Base-by-base conservation (phyloP, 2,329 filamentous ascomycete genomes). In the Alternaria alternata region DNA sequence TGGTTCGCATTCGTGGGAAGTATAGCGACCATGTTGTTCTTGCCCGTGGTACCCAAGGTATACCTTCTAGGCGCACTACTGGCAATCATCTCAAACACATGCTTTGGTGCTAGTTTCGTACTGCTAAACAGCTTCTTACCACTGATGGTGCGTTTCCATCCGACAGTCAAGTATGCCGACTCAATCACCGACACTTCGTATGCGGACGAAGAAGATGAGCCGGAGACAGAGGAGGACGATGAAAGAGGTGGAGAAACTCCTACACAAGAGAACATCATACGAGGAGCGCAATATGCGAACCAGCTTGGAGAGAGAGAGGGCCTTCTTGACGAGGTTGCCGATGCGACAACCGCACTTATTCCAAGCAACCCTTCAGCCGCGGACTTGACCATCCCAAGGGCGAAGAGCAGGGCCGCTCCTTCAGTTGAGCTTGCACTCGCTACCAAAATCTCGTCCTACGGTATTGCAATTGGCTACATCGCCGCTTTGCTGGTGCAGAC, bases 91-190 rank as follows among this genome's bases (percentile, higher is more conserved):
- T 91, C 94, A 36, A 98, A 98, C 76, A 96, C 93, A 1, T 94
- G 93, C 44, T 96, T 97, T 74, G 95, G 95, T 22, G 93, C 94
- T 16, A 97, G 93, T 0, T 98, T 97, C 77, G 95, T 99, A 3
- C 85, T 99, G 12, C 82, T 99, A 46, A 99, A 99, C 80, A 97
- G 94, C 0, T 99, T 97, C 72, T 82, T 99, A 43, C 95, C 95
- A 0, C 83, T 99, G 8, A 85, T 99, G 9, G 95, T 98, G 58
- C 88, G 94, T 47, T 89, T 96, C 74, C 93, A 98, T 77, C 92
- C 93, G 11, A 79, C 79, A 7, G 77, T 86, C 36, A 77, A 80
- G 57, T 77, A 77, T 43, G 65, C 67, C n/a, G 69, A 66, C 16
- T 72, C 67, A 4, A 71, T 60, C 60, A 54, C 57, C 12, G 66